Evolutionary conservation across 768 basidiomycete genomes (phyloP), one percentile per base, ranked within the genome.

Genomic region (Pleurotus tuber-regium): DNA sequence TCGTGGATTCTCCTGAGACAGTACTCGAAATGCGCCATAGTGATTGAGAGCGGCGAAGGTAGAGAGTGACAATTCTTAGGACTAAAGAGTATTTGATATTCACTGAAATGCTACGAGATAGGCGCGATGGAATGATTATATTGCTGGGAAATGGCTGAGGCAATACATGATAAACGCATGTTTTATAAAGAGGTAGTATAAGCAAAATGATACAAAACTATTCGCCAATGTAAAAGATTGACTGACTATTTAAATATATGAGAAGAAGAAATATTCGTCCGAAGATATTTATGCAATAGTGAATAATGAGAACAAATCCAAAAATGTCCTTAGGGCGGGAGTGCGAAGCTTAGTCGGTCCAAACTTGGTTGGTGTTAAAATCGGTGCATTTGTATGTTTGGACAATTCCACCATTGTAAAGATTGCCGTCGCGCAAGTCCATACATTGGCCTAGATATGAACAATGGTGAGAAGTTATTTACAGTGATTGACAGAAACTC

Each of bases 311-410:
- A 36, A 6, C 8, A 36, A 36, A 8, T 36, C 4, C 1, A n/a
- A n/a, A 18, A n/a, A 3, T 36, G 35, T 12, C 8, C 35, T 14
- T 36, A 36, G 1, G 7, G 1, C n/a, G 8, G 6, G 19, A 14
- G 19, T 36, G n/a, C n/a, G 31, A 6, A 36, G 19, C 19, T 36
- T 36, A 8, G 23, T 14, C 10, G 31, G 14, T 48, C 46, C 46
- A 48, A 4, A 48, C 24, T 24, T 48, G 46, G 18, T 48, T 48
- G 8, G 46, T 48, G 14, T 48, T 48, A 31, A 18, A 35, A 11
- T 48, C 46, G 21, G 16, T 21, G 46, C 46, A 48, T 19, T 48
- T 23, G 5, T 23, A 48, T 21, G 46, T 48, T 24, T 48, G 46
- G 6, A 35, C 19, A 6, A n/a, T 14, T 12, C n/a, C 23, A 19